Conservation (phyloP, 192 early-diverging fungal species). For the Dissophora globulifera region DNA sequence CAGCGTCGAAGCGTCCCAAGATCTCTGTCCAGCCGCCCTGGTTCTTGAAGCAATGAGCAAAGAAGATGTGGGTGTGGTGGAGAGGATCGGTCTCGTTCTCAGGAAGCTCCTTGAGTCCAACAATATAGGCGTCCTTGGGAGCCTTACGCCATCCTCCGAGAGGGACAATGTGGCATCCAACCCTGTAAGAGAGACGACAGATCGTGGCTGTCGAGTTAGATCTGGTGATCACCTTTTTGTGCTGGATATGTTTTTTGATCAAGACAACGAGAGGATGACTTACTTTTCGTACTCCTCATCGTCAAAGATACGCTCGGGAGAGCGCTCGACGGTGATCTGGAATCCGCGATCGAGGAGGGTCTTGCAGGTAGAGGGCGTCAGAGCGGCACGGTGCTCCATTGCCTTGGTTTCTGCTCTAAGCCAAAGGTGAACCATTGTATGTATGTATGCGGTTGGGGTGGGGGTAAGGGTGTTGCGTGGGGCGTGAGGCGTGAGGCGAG, state of each 20-base stretch:
- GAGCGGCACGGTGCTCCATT: slow-evolving; percentile 92
- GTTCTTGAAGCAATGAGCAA: slow-evolving; percentile 98
- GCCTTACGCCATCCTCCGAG: slow-evolving; percentile 89
- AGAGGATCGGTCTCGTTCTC: slow-evolving; percentile 92
- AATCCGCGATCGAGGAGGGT: slow-evolving; percentile 84
- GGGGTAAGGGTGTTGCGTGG: neutral
- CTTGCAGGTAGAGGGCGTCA: slow-evolving; percentile 88
- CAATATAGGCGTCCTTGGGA: slow-evolving; percentile 91
- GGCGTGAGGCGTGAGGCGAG: neutral
- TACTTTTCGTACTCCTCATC: slow-evolving; percentile 88
- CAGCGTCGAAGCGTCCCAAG: slow-evolving; percentile 83
- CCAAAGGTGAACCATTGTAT: slow-evolving; percentile 78
- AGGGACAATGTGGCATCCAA: slow-evolving; percentile 83
- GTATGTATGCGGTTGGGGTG: slow-evolving; percentile 7
- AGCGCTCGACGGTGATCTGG: slow-evolving; percentile 90
- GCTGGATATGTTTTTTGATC: slow-evolving; percentile 7
- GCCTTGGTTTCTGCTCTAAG: slow-evolving; percentile 98
- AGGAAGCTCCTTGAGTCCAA: slow-evolving; percentile 97
- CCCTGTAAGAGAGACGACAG: no score
- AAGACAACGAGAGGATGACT: slow-evolving; percentile 4
- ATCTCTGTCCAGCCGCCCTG: slow-evolving; percentile 96
- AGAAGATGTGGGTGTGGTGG: slow-evolving; percentile 95
- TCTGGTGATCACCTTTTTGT: no score
- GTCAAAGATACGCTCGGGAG: slow-evolving; percentile 85
- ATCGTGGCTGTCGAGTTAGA: no score